Conservation (phyloP, 1,284 basidiomycete genomes). For the Cryptococcus hybrid region DNA sequence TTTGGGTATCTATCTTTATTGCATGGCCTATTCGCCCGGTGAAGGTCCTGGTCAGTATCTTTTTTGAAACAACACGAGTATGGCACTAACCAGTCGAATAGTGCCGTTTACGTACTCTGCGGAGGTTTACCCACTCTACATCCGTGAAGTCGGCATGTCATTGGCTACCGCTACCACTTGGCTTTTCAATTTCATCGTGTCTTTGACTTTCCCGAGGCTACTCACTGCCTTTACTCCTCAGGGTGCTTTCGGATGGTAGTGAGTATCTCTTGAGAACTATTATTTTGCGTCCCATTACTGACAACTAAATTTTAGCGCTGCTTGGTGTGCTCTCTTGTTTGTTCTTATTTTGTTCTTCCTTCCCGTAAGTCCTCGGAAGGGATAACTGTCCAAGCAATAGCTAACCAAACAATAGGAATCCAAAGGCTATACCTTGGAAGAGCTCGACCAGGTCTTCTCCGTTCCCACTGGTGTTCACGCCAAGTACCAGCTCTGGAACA, state of each 20-base stretch:
- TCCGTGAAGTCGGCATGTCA: slow-evolving; percentile 55
- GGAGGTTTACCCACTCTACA: slow-evolving; percentile 53
- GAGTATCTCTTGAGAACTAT: slow-evolving; percentile 22
- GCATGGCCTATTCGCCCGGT: slow-evolving; percentile 48
- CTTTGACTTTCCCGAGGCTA: slow-evolving; percentile 68
- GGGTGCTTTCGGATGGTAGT: slow-evolving; percentile 25
- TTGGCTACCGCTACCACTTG: slow-evolving; percentile 9
- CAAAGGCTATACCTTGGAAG: slow-evolving; percentile 7
- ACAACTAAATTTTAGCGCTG: slow-evolving; percentile 43
- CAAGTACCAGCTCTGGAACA: slow-evolving; percentile 60
- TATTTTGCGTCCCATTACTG: not conserved
- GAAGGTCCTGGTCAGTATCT: slow-evolving; percentile 59
- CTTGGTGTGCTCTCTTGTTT: slow-evolving; percentile 52
- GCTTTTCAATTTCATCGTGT: slow-evolving; percentile 52
- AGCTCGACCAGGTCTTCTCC: slow-evolving; percentile 18
- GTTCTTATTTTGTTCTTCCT: slow-evolving; percentile 10
- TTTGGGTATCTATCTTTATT: slow-evolving; percentile 48
- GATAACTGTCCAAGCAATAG: too few species aligned
- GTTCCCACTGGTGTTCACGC: slow-evolving; percentile 36
- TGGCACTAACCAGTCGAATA: not conserved
- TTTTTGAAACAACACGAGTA: too few species aligned
- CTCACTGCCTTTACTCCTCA: slow-evolving; percentile 48
- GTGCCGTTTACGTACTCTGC: slow-evolving; percentile 47
- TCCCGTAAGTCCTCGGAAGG: not conserved
- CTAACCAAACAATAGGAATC: not conserved